phyloP scores from a whole-genome alignment of 192 early-diverging fungal species.

The Backusella liffmaniae region DNA sequence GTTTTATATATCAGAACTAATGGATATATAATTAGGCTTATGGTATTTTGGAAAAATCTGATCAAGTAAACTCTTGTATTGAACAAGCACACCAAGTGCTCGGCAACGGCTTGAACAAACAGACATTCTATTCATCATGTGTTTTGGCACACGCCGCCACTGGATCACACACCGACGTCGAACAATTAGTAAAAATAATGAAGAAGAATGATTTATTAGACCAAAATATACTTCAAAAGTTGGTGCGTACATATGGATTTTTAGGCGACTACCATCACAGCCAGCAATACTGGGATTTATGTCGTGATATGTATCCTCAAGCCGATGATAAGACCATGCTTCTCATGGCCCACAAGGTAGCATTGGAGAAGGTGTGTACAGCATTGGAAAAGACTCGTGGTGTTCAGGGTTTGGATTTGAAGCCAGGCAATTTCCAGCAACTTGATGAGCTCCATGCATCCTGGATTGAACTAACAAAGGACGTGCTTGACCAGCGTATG shows the following conservation, averaged over 20 bases:
- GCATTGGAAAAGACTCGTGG: neutral
- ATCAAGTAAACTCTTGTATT: neutral
- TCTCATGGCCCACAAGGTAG: constrained; percentile 18
- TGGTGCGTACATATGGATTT: constrained; percentile 24
- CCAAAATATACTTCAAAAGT: neutral
- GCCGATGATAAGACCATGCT: constrained; percentile 13
- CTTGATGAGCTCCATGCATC: constrained; percentile 13
- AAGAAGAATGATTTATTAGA: neutral
- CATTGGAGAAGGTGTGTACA: neutral
- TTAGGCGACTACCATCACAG: neutral
- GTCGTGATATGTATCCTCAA: constrained; percentile 5
- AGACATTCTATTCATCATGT: neutral
- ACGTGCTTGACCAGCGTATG: constrained; percentile 9
- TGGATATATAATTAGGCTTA: neutral
- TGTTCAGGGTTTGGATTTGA: constrained; percentile 11
- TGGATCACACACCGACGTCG: constrained; percentile 4
- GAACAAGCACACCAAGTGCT: neutral
- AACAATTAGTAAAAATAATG: neutral
- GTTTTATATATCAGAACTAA: neutral
- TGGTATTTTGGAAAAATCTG: neutral
- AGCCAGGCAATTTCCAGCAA: neutral
- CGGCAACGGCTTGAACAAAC: neutral
- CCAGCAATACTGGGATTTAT: constrained; percentile 2
- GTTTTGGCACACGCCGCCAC: constrained; percentile 20
- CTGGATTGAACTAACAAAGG: constrained; percentile 16